Base-by-base conservation (phyloP, 2,329 filamentous ascomycete genomes). In the Talaromyces verruculosus region DNA sequence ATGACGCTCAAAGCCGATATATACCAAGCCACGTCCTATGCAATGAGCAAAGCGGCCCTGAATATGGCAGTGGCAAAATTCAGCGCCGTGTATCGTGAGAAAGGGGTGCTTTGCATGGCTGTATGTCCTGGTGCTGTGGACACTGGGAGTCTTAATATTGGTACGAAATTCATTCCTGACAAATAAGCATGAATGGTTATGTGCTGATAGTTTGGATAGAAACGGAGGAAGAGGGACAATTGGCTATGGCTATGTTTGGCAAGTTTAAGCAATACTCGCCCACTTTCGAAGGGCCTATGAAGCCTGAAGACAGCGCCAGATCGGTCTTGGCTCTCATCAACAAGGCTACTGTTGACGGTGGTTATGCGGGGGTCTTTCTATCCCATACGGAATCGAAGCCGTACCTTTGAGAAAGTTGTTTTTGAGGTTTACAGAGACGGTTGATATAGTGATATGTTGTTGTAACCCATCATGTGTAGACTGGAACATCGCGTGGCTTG, bases 21-120 rank as follows among this genome's bases (percentile, higher is more conserved):
- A 45, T 72, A 77, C 0, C 61, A 73, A 1, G 68, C 70, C 0
- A 67, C 76, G 0, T 71, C 80, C 0, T 88, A 88, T 68, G 68
- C 82, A 0, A 77, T 79, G 25, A 82, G 77, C 72, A 86, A 87
- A 71, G 84, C 80, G 0, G 87, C 82, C 0, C 19, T 84, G 49
- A 88, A 88, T 69, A 73, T 83, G 17, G 76, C 81, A 1, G 74
- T 85, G 1, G 82, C 83, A 67, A 88, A 88, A 73, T 87, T 81
- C 71, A 81, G 77, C 64, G 81, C 80, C 0, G 74, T 84, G 68
- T 84, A 84, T 67, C 77, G 75, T 55, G 76, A 80, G 35, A 76
- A 87, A 0, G 84, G 83, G 0, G 78, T 88, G 0, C 71, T 87
- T 0, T 84, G 87, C 72, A 68, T 88, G 67, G 76, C 75, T 6